phyloP scores from a whole-genome alignment of 148 eudicot species.

The Rhododendron henanense region DNA sequence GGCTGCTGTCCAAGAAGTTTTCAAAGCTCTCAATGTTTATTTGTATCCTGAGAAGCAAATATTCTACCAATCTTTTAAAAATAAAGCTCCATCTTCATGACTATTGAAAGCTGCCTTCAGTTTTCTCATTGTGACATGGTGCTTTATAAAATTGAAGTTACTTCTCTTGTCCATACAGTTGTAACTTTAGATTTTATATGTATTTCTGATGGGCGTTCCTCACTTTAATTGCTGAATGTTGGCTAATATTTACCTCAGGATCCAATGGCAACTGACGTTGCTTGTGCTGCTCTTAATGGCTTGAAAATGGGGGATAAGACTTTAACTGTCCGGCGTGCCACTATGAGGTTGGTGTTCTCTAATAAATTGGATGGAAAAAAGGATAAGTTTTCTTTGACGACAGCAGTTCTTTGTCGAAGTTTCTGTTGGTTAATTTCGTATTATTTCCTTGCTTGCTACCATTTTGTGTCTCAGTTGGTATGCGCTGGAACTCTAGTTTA shows the following conservation, averaged over 20 bases:
- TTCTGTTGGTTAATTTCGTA: not conserved
- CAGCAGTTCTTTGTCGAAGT: not conserved
- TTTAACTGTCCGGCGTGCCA: slow-evolving; percentile 84
- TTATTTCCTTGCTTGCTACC: not conserved
- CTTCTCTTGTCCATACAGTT: not conserved
- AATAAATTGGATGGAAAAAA: not conserved
- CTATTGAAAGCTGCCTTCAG: slow-evolving; percentile 4
- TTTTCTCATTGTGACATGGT: not conserved
- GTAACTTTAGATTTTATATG: not conserved
- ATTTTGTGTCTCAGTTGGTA: not conserved
- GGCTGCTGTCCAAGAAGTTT: not conserved
- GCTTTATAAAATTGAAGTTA: not conserved
- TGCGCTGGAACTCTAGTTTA: not conserved
- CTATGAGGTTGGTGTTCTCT: slow-evolving; percentile 50
- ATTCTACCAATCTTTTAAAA: not conserved
- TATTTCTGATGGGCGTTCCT: not conserved
- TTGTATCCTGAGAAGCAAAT: not conserved
- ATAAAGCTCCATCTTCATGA: not conserved
- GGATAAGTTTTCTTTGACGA: not conserved
- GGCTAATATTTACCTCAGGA: slow-evolving; percentile 37
- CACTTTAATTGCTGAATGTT: not conserved
- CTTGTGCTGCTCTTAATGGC: slow-evolving; percentile 95
- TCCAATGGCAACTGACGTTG: slow-evolving; percentile 78
- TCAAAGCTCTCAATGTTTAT: not conserved
- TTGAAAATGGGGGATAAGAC: slow-evolving; percentile 97